Evolutionary conservation across 2,329 filamentous ascomycete species (phyloP).

Genomic region (Ceratocystis albifundus): DNA sequence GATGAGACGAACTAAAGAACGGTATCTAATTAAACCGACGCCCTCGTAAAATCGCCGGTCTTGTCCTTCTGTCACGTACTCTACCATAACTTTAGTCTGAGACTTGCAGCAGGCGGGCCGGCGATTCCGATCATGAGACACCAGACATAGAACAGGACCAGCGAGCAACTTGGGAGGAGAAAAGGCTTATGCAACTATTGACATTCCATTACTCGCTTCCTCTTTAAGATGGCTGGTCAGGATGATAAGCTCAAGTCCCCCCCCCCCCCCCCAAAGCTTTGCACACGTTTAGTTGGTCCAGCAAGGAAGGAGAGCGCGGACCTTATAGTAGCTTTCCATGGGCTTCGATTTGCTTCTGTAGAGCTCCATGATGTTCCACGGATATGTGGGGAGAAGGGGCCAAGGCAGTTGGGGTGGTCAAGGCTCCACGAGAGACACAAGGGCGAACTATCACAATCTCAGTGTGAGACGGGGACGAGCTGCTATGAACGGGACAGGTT

Average conservation of each 20-base stretch:
- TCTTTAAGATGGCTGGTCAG: neutral
- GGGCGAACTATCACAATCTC: neutral
- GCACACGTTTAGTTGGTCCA: neutral
- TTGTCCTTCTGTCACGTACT: neutral
- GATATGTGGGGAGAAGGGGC: neutral
- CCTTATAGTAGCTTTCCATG: neutral
- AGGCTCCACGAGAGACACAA: neutral
- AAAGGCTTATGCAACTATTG: neutral
- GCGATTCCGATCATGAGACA: neutral
- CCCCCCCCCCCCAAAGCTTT: too few species aligned
- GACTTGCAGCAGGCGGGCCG: neutral
- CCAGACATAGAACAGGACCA: neutral
- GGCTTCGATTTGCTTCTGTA: conserved; percentile 8
- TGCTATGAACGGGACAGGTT: neutral
- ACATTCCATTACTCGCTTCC: neutral
- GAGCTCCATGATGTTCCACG: conserved; percentile 3
- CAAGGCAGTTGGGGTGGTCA: neutral
- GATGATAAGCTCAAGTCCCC: neutral
- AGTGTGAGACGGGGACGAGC: too few species aligned
- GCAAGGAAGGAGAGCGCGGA: neutral
- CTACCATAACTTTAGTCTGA: neutral
- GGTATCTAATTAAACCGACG: neutral
- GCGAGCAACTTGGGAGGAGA: neutral
- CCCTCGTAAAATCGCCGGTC: too few species aligned
- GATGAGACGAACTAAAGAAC: neutral